phyloP scores from a whole-genome alignment of 345 rosid species.

The Citrus hindsii region DNA sequence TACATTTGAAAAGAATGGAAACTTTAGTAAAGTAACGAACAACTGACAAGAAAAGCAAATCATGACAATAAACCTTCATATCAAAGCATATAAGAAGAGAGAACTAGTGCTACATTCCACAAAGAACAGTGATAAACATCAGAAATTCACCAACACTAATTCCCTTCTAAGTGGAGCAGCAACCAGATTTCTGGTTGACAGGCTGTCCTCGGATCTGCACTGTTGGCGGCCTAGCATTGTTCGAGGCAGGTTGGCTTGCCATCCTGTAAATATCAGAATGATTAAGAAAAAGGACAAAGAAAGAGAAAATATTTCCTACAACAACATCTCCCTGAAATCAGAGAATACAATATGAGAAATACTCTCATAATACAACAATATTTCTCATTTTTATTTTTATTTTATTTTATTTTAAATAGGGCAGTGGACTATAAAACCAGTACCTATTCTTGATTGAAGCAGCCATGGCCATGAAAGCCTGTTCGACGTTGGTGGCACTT shows the following conservation, averaged over 20 bases:
- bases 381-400: neutral
- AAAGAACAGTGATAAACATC: conserved; percentile 21
- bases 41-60: conserved; percentile 21
- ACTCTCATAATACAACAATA: neutral
- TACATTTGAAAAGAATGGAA: conserved; percentile 54
- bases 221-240: conserved; percentile 77
- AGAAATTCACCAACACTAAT: conserved; percentile 8
- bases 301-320: neutral
- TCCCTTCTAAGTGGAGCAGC: conserved; percentile 71
- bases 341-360: neutral
- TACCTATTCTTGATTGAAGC: conserved; percentile 68
- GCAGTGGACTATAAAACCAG: neutral
- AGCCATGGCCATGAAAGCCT: conserved; percentile 85
- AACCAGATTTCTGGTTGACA: conserved; percentile 85
- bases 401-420: no score
- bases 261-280: conserved; percentile 48
- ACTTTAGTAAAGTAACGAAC: conserved; percentile 21
- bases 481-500: conserved; percentile 63
- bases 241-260: conserved; percentile 88
- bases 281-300: neutral
- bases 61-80: conserved; percentile 25
- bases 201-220: conserved; percentile 96
- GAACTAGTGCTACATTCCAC: conserved; percentile 47
- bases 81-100: conserved; percentile 22
- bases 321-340: neutral